Evolutionary conservation across 257 asterid species (phyloP), one percentile per base, ranked within the genome.

Genomic region (Fraxinus pennsylvanica): DNA sequence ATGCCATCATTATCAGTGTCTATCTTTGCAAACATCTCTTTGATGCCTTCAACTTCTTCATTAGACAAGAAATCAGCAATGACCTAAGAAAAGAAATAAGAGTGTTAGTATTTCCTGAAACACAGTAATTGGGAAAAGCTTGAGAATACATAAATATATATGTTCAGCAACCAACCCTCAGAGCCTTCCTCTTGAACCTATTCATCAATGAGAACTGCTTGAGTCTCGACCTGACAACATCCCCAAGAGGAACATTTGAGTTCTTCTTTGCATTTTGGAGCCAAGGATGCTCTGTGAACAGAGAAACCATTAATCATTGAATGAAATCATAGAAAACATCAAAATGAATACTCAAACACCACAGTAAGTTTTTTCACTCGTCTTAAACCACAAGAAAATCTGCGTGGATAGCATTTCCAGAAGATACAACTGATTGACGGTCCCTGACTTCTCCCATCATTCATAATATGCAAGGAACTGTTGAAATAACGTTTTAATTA

Each of bases 111-210:
- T 61, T 76, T 82, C 74, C 85, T 73, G 81, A 66, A 74, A 79
- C 72, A 57, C n/a, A 6, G 59, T 30, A 27, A 36, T 69, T 33
- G 35, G 61, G 72, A 75, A 76, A 59, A 76, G 52, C 71, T 25
- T 21, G 14, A 36, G 45, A 61, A 12, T 43, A 12, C 13, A 2
- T 2, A 12, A 2, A 12, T 43, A 2, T 12, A 2, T 2, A 12
- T 43, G 3, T 43, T 2, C 78, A 80, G 81, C 65, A 79, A 91
- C 96, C 74, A 72, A 94, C 98, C 97, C 97, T 88, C 74, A 94
- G 89, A 77, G 97, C 98, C 87, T 92, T 94, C 82, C 97, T 89
- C 88, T 94, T 94, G 89, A 94, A 94, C 85, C 98, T 88, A 86
- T 92, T 92, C 98, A 92, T 94, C 88, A 92, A 67, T 1, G 98